A percentile compares a stretch with the other conserved stretches of the same genome.
Evolutionary conservation across 1,284 basidiomycete genomes (phyloP).

Genomic region (Nidula niveotomentosa): DNA sequence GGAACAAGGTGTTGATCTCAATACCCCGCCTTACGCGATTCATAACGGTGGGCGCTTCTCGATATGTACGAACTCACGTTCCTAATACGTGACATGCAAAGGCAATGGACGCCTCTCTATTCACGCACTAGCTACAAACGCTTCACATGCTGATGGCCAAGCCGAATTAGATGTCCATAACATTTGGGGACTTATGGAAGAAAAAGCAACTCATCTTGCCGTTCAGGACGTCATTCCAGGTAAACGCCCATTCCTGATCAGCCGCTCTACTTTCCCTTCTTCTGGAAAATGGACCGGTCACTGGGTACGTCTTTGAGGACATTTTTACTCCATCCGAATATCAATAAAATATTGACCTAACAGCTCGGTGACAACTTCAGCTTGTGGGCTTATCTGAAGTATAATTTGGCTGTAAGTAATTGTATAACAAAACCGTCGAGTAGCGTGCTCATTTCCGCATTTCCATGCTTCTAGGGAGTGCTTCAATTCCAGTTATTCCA

Average conservation of each 20-base stretch:
- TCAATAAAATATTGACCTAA: constrained; percentile 7
- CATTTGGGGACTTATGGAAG: constrained; percentile 67
- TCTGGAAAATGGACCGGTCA: constrained; percentile 65
- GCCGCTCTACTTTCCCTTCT: constrained; percentile 65
- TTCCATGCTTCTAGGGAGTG: constrained; percentile 42
- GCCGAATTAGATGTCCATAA: constrained; percentile 66
- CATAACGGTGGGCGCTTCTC: constrained; percentile 53
- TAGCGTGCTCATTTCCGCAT: constrained; percentile 2
- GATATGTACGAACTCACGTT: too few relatives aligned
- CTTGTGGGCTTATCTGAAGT: constrained; percentile 54
- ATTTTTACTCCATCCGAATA: constrained; percentile 3
- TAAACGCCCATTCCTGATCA: constrained; percentile 66
- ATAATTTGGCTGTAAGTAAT: constrained; percentile 28
- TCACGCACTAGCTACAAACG: constrained; percentile 59
- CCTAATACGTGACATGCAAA: constrained; percentile 11
- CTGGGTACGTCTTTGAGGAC: constrained; percentile 35
- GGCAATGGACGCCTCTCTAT: constrained; percentile 46
- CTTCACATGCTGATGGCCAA: constrained; percentile 53
- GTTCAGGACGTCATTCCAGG: constrained; percentile 49
- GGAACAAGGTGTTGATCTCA: constrained; percentile 47
- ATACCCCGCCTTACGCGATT: constrained; percentile 65
- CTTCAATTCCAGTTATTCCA: constrained; percentile 79
- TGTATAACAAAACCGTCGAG: background rate
- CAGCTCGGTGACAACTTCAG: constrained; percentile 76
- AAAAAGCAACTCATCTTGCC: constrained; percentile 57